Evolutionary conservation across 768 basidiomycete species (phyloP).

Genomic region (Pleurotus giganteus): DNA sequence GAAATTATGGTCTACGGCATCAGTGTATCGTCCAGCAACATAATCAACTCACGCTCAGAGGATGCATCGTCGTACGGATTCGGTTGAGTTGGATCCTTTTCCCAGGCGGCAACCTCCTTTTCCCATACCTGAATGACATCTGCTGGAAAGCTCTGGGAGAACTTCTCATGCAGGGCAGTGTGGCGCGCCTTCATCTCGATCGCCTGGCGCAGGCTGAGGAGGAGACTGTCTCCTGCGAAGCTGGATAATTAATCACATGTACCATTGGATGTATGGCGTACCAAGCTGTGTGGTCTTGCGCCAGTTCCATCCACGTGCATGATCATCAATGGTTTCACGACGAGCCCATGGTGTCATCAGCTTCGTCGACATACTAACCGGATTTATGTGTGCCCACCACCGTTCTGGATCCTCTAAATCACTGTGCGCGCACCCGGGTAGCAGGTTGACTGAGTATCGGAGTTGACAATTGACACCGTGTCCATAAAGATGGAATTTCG

Average conservation of each 20-base stretch:
- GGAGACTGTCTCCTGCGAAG: background rate
- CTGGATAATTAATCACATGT: background rate
- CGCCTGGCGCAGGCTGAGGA: background rate
- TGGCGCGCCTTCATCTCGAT: background rate
- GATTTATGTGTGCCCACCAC: slow-evolving; percentile 27
- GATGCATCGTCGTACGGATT: slow-evolving; percentile 10
- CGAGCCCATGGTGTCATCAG: slow-evolving; percentile 32
- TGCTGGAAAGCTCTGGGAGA: background rate
- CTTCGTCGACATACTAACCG: slow-evolving; percentile 21
- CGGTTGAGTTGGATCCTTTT: slow-evolving; percentile 8
- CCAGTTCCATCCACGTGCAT: slow-evolving; percentile 27
- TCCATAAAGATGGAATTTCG: slow-evolving; percentile 27
- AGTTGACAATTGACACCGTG: slow-evolving; percentile 20
- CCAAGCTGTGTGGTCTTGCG: slow-evolving; percentile 15
- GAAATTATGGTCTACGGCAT: background rate
- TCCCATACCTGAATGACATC: background rate
- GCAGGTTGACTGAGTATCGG: slow-evolving; percentile 21
- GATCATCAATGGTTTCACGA: slow-evolving; percentile 24
- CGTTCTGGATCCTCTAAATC: slow-evolving; percentile 18
- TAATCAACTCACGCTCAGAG: background rate
- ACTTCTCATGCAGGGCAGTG: background rate
- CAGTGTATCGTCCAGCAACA: background rate
- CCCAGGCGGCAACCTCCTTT: slow-evolving; percentile 8
- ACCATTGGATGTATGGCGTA: background rate
- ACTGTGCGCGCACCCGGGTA: slow-evolving; percentile 28